Conservation (phyloP, 805 yeast species). For the Suhomyces kilbournensis region DNA sequence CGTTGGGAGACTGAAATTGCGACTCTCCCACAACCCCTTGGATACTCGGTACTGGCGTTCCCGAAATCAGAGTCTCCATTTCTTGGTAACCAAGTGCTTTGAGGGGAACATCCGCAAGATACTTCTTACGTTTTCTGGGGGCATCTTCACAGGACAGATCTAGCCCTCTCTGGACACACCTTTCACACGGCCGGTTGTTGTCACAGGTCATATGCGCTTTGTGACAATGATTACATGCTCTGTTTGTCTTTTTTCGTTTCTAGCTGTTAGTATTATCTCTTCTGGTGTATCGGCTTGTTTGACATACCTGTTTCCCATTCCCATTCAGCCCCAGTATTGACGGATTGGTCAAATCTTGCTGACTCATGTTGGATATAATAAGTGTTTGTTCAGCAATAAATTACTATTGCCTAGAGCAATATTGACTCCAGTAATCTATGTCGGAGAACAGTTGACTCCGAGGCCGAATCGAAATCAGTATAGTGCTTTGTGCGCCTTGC, state of each 20-base stretch:
- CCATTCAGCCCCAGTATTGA: not conserved
- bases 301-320: not conserved
- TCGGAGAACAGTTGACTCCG: not conserved
- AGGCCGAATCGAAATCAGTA: not conserved
- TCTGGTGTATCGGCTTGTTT: not conserved
- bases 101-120: conserved; percentile 58
- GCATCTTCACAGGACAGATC: conserved; percentile 80
- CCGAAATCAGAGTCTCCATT: not conserved
- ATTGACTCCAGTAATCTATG: not conserved
- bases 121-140: conserved; percentile 81
- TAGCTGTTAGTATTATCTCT: conserved; percentile 6
- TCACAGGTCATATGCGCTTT: conserved; percentile 92
- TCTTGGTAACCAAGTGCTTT: conserved; percentile 9
- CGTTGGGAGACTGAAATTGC: not conserved
- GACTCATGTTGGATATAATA: not conserved
- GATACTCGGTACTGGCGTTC: not conserved
- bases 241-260: conserved; percentile 61
- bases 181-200: conserved; percentile 71
- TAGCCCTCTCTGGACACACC: conserved; percentile 72
- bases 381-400: not conserved
- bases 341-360: not conserved
- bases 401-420: not conserved
- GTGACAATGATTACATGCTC: conserved; percentile 92
- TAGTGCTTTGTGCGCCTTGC: not conserved
- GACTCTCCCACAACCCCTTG: not conserved